Base-by-base conservation (phyloP, 768 basidiomycete species). In the Xerocomus potaroensis region DNA sequence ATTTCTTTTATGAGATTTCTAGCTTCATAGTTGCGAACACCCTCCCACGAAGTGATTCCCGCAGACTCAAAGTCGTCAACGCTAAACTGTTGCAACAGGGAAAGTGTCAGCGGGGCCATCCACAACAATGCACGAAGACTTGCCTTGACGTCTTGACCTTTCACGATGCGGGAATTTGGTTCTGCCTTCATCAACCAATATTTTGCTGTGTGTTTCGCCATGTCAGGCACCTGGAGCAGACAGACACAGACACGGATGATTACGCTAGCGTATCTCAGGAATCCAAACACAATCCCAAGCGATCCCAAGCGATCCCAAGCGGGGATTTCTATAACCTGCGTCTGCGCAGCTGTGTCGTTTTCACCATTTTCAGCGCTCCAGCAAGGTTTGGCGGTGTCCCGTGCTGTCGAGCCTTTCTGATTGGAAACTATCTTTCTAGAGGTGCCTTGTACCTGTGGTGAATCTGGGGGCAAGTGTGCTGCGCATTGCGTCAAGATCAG, bases 131-230 rank as follows among this genome's bases (percentile, higher is more conserved):
- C 14, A 29, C n/a, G 43, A 18, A 26, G 33, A 44, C 66, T 37
- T 54, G 73, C 89, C 75, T 87, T 91, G 54, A 93, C 87, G 52
- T 93, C 90, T 56, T 84, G 87, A 35, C 89, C 90, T 63, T 90
- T 92, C 34, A 88, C 86, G 37, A 91, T 59, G 45, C 89, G 83
- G 14, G 87, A 79, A 50, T 91, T 84, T 8, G 90, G 90, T 63
- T 91, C 90, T 4, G 90, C 90, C 65, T 92, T 91, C 66, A 90
- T 77, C 19, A 92, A 75, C 87, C 89, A 92, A 53, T 62, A 56
- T 29, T 58, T 69, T 38, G 8, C 50, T 3, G 49, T 31, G n/a
- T 30, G 15, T 39, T 37, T 18, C 23, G 34, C 36, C 55, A 59
- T 56, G n/a, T 21, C n/a, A n/a, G n/a, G n/a, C n/a, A n/a, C n/a